phyloP scores from a whole-genome alignment of 345 rosid genomes.

The Boechera stricta region DNA sequence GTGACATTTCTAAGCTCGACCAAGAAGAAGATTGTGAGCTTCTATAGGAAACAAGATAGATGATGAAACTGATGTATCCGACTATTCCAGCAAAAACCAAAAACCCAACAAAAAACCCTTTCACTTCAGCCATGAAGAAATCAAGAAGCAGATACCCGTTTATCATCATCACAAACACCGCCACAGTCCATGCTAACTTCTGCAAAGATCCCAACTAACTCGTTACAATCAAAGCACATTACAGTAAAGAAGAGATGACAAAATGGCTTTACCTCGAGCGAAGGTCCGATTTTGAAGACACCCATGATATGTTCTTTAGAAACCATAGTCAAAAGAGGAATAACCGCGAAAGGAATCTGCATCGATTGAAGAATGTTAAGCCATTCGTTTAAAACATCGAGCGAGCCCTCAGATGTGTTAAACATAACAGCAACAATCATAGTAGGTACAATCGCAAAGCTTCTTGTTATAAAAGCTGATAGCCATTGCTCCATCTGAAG shows the following conservation, averaged over 20 bases:
- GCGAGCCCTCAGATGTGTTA: conserved; percentile 74
- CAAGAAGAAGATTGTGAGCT: conserved; percentile 53
- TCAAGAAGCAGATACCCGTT: conserved; percentile 83
- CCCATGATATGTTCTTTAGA: conserved; percentile 90
- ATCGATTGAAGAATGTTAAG: conserved; percentile 91
- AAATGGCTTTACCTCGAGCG: conserved; percentile 61
- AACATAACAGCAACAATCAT: conserved; percentile 77
- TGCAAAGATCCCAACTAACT: conserved; percentile 37
- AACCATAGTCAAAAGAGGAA: conserved; percentile 90
- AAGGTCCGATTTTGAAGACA: conserved; percentile 70
- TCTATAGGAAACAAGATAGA: conserved; percentile 63
- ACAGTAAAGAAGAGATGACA: background rate
- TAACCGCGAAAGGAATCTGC: conserved; percentile 92
- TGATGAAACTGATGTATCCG: conserved; percentile 67
- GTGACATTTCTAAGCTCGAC: conserved; percentile 55
- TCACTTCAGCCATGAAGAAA: conserved; percentile 70
- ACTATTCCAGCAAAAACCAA: conserved; percentile 53
- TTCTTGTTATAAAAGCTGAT: conserved; percentile 83
- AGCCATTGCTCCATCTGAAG: conserved; percentile 86
- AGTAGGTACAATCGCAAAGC: conserved; percentile 90
- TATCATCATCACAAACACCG: conserved; percentile 77
- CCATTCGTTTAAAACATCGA: conserved; percentile 90
- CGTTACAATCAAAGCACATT: conserved; percentile 12
- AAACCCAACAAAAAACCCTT: conserved; percentile 59
- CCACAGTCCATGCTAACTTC: conserved; percentile 89